Conservation (phyloP, 331 rosid genomes). For the Quercus phellos region DNA sequence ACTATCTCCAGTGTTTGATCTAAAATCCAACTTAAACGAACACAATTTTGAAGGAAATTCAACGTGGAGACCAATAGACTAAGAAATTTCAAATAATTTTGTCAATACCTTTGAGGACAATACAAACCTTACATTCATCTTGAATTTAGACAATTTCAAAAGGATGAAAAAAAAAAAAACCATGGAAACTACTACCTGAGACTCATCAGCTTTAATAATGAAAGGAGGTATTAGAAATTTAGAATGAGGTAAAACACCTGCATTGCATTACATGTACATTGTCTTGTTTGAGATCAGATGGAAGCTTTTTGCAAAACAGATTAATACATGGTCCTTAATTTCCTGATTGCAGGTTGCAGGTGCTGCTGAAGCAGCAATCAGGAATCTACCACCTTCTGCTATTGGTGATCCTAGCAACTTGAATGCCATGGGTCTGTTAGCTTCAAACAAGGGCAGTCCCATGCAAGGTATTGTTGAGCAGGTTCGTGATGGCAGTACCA, state of each 20-base stretch:
- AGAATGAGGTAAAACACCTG: background rate
- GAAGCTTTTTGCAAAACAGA: background rate
- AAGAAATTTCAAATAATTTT: constrained; percentile 15
- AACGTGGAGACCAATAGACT: too few relatives aligned
- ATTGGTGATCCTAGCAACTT: constrained; percentile 84
- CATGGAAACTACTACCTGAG: background rate
- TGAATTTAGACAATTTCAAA: constrained; percentile 28
- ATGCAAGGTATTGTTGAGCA: constrained; percentile 92
- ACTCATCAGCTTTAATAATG: background rate
- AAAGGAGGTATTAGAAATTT: background rate
- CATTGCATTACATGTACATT: background rate
- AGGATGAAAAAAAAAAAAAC: background rate
- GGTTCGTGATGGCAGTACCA: constrained; percentile 93
- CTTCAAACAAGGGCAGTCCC: constrained; percentile 75
- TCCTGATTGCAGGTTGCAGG: constrained; percentile 65
- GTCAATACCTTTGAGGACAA: constrained; percentile 92
- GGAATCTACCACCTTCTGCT: constrained; percentile 90
- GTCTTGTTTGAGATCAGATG: background rate
- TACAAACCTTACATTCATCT: constrained; percentile 62
- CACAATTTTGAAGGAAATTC: too few relatives aligned
- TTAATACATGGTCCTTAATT: constrained; percentile 8
- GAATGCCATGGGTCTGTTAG: constrained; percentile 73
- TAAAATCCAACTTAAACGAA: too few relatives aligned
- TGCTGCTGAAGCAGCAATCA: constrained; percentile 70
- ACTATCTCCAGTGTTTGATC: too few relatives aligned